Evolutionary conservation across 2,329 filamentous ascomycete species (phyloP).

Genomic region (Fusarium armeniacum): DNA sequence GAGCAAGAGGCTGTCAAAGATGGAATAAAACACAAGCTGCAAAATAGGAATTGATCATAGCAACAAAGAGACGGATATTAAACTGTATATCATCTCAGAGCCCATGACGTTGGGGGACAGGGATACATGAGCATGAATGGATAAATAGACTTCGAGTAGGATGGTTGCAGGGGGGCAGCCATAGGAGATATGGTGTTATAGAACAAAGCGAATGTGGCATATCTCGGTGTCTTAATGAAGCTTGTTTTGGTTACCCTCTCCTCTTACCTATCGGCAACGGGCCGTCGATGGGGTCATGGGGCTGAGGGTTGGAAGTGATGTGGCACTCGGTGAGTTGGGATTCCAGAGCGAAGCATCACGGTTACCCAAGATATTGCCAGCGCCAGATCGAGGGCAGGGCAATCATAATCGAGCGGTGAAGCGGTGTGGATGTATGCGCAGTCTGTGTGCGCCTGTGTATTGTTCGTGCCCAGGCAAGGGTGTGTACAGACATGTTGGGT

Average conservation of each 20-base stretch:
- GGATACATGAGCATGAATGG: constrained; percentile 36
- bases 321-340: constrained; percentile 50
- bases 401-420: constrained; percentile 42
- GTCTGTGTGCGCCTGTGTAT: constrained; percentile 43
- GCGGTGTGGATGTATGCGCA: constrained; percentile 48
- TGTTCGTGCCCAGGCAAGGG: constrained; percentile 41
- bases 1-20: constrained; percentile 10
- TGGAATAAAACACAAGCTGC: constrained; percentile 14
- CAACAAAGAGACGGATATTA: constrained; percentile 34
- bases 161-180: constrained; percentile 33
- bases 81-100: constrained; percentile 40
- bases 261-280: constrained; percentile 39
- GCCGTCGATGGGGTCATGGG: constrained; percentile 47
- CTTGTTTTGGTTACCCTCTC: constrained; percentile 36
- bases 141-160: constrained; percentile 28
- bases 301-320: constrained; percentile 46
- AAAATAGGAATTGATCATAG: constrained; percentile 30
- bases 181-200: constrained; percentile 36
- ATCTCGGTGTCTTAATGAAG: constrained; percentile 34
- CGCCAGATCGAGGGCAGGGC: constrained; percentile 37
- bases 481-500: constrained; percentile 41
- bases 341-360: constrained; percentile 41
- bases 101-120: constrained; percentile 47
- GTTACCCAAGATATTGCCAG: constrained; percentile 39
- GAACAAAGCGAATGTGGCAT: constrained; percentile 38